Conservation (phyloP, 2,329 filamentous ascomycete species). For the Penicillium verrucosum region DNA sequence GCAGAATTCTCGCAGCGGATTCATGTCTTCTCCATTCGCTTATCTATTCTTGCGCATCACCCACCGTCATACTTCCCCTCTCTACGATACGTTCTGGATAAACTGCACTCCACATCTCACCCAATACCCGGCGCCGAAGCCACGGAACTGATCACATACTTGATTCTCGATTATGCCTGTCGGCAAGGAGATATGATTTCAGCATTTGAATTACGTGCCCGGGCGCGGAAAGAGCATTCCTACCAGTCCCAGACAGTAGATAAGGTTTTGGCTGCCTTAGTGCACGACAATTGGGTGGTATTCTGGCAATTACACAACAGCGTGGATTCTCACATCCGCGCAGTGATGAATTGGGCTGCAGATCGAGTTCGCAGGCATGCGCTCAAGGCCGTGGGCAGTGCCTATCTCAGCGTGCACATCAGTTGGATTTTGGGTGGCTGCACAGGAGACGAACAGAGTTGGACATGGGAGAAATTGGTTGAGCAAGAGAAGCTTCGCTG, state of each 20-base stretch:
- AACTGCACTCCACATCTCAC: conserved; percentile 62
- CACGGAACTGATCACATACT: conserved; percentile 74
- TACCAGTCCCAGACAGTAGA: conserved; percentile 68
- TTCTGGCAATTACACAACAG: conserved; percentile 69
- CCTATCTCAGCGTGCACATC: conserved; percentile 74
- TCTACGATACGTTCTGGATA: conserved; percentile 71
- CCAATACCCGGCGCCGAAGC: conserved; percentile 70
- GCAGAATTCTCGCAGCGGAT: conserved; percentile 83
- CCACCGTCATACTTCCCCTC: conserved; percentile 89
- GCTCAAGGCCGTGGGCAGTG: conserved; percentile 79
- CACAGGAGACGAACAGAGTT: conserved; percentile 38
- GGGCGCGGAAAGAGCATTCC: conserved; percentile 48
- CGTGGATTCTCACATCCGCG: conserved; percentile 76
- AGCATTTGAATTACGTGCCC: conserved; percentile 65
- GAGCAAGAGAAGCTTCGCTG: conserved; percentile 75
- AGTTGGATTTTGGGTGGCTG: conserved; percentile 62
- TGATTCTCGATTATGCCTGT: conserved; percentile 85
- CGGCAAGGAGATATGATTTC: conserved; percentile 70
- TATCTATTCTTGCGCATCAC: conserved; percentile 75
- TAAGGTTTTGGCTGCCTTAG: conserved; percentile 64
- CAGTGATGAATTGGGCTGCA: conserved; percentile 78
- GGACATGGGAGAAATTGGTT: conserved; percentile 69
- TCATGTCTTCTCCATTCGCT: conserved; percentile 86
- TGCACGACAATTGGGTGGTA: conserved; percentile 75
- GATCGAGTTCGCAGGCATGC: conserved; percentile 70